Base-by-base conservation (phyloP, 2,329 filamentous ascomycete genomes). In the Monilinia fructicola region DNA sequence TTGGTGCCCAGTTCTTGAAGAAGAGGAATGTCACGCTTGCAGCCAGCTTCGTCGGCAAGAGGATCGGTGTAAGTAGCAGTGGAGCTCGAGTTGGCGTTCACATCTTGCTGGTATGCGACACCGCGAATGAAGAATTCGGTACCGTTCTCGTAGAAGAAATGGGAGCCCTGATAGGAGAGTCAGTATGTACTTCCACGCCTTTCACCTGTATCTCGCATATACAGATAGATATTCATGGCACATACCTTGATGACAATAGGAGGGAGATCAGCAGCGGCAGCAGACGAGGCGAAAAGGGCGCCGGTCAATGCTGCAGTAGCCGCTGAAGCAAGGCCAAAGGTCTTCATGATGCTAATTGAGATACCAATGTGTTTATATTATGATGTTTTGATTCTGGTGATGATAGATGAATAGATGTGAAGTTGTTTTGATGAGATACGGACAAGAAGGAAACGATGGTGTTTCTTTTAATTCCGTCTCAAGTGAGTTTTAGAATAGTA, bases 111-210 rank as follows among this genome's bases (percentile, higher is more conserved):
- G 82, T 99, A 99, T 72, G 95, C 95, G 73, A 99, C 84, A 81
- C 95, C 95, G 79, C 90, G 92, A 79, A 98, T 92, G 84, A 88
- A 97, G 84, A 97, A 94, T 80, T 95, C 93, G 77, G 86, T 86
- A 73, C 91, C 76, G 65, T 77, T 77, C 89, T 85, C 89, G 75
- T 66, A 75, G 64, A 71, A 72, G 71, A 77, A 77, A 66, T 77
- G 75, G 50, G 74, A 75, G 18, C 76, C 75, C 75, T 77, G 28
- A 38, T 23, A 62, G n/a, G 12, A 18, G 14, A 35, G 54, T 72
- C 2, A 70, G 52, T 50, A 55, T 55, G 52, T 50, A 55, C 53
- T 46, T 31, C 42, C 21, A 50, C 21, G 21, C 21, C 23, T 42
- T 64, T 58, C 18, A 23, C 38, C 31, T 42, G 40, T 26, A 35